phyloP scores from a whole-genome alignment of 2,329 filamentous ascomycete species.

The Karstenula rhodostoma region DNA sequence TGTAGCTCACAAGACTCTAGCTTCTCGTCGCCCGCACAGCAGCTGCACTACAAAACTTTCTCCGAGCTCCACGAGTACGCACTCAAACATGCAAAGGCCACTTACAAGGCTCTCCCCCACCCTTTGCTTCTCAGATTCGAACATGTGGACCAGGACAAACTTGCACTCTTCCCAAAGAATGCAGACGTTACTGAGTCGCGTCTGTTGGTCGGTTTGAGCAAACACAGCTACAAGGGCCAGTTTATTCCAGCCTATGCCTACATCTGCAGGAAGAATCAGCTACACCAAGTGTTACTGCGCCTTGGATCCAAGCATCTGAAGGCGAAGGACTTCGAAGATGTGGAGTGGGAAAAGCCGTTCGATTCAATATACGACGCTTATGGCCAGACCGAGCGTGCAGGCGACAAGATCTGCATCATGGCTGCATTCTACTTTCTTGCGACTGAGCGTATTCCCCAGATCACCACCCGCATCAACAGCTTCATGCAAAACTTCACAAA shows the following conservation, averaged over 20 bases:
- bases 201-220: conserved; percentile 1
- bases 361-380: conserved; percentile 5
- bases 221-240: not conserved
- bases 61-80: not conserved
- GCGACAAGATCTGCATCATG: not conserved
- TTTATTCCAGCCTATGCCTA: conserved; percentile 9
- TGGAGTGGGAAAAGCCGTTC: conserved; percentile 7
- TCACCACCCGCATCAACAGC: not conserved
- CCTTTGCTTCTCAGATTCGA: not conserved
- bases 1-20: not conserved
- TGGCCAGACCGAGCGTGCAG: not conserved
- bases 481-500: not conserved
- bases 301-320: not conserved
- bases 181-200: not conserved
- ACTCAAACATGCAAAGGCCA: not conserved
- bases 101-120: not conserved
- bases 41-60: not conserved
- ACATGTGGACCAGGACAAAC: not conserved
- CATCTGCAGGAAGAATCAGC: conserved; percentile 5
- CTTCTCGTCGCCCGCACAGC: not conserved
- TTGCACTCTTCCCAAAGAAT: not conserved
- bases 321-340: not conserved
- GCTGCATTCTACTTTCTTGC: conserved; percentile 14
- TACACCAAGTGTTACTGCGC: not conserved
- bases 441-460: not conserved